These are phyloP conservation scores for Geotrichum klebahnii DNA, from an alignment of 1,139 yeast species.

Conservation along the genomic window DNA sequence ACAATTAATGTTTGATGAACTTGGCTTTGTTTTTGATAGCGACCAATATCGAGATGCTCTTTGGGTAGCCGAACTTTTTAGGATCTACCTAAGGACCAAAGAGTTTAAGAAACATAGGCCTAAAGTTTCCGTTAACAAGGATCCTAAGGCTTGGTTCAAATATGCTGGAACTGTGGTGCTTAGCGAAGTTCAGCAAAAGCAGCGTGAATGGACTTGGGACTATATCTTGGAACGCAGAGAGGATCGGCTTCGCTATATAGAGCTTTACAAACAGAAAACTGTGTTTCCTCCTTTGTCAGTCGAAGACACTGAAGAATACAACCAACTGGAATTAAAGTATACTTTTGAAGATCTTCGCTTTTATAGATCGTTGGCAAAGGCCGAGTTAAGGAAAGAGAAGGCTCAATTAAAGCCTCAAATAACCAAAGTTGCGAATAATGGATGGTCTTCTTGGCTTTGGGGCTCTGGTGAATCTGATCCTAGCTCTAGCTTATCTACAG, in stretches of 20 bases:
- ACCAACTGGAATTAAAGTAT: conserved; percentile 55
- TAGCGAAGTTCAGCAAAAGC: conserved; percentile 74
- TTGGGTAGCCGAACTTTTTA: conserved; percentile 76
- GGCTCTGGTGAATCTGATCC: conserved; percentile 27
- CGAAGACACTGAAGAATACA: conserved; percentile 44
- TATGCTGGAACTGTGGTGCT: conserved; percentile 73
- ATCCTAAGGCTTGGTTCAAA: conserved; percentile 76
- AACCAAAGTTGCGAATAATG: conserved; percentile 22
- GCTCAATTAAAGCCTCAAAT: conserved; percentile 25
- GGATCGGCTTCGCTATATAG: conserved; percentile 64
- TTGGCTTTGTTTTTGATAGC: conserved; percentile 78
- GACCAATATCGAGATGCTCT: conserved; percentile 79
- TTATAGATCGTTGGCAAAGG: conserved; percentile 75
- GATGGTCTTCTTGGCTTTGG: conserved; percentile 42
- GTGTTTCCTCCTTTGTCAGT: conserved; percentile 32
- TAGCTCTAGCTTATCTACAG: conserved; percentile 23
- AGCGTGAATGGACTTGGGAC: conserved; percentile 87
- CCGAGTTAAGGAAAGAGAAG: conserved; percentile 58
- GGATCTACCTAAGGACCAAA: conserved; percentile 71
- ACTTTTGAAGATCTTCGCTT: conserved; percentile 77
- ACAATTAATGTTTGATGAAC: conserved; percentile 78
- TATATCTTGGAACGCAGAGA: conserved; percentile 67
- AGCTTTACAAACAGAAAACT: conserved; percentile 55
- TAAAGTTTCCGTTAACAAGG: conserved; percentile 51
- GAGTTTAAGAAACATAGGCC: conserved; percentile 75